Evolutionary conservation across 306 rosid genomes (phyloP).

Genomic region (Potentilla sterilis): DNA sequence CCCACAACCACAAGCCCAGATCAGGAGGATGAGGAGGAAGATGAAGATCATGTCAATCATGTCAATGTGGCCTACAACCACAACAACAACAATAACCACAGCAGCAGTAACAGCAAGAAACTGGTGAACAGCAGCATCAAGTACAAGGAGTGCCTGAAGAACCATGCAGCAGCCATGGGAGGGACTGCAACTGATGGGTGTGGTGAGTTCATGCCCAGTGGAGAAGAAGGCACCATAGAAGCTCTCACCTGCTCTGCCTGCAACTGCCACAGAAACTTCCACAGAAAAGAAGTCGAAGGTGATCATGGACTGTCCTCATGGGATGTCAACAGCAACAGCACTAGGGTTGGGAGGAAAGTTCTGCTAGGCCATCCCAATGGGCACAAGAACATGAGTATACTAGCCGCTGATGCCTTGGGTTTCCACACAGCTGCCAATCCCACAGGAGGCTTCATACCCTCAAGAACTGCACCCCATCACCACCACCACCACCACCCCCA

Average conservation of each 20-base stretch:
- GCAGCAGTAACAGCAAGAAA: neutral
- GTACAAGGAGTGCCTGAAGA: conserved; percentile 83
- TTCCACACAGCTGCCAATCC: conserved; percentile 38
- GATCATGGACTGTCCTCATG: conserved; percentile 17
- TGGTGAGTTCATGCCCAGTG: conserved; percentile 92
- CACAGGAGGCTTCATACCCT: conserved; percentile 30
- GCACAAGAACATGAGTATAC: conserved; percentile 28
- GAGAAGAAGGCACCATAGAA: conserved; percentile 74
- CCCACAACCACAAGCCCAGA: conserved; percentile 1
- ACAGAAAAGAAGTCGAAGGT: conserved; percentile 65
- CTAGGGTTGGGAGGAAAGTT: conserved; percentile 35
- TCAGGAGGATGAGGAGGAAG: neutral
- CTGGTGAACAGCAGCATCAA: conserved; percentile 17
- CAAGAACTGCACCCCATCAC: conserved; percentile 41
- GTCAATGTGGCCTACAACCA: neutral
- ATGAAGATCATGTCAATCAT: neutral
- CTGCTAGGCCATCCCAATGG: conserved; percentile 31
- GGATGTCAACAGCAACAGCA: conserved; percentile 15
- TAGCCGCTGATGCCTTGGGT: conserved; percentile 39
- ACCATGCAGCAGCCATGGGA: conserved; percentile 95
- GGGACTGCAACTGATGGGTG: conserved; percentile 87
- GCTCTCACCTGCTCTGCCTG: conserved; percentile 87
- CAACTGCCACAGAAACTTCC: conserved; percentile 89
- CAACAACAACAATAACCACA: neutral
- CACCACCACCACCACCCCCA: conserved; percentile 31